Conservation (phyloP, 257 asterid genomes). For the Cordia subcordata region DNA sequence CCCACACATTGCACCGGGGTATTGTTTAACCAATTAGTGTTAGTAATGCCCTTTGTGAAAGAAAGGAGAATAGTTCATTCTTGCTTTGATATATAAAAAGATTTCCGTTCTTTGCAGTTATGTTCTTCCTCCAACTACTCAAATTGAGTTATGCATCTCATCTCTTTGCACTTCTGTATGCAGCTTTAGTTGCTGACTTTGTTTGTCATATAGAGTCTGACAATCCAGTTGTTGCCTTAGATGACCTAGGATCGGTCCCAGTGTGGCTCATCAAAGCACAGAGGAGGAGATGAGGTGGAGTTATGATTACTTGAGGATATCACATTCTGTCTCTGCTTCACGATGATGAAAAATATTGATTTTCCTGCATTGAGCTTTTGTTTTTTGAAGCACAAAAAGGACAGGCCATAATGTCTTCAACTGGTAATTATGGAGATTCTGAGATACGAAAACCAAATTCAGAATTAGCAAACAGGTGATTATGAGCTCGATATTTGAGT, state of each 20-base stretch:
- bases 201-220: no score
- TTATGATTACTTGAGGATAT: background rate
- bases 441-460: constrained; percentile 31
- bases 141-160: no score
- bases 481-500: constrained; percentile 15
- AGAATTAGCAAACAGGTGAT: constrained; percentile 48
- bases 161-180: no score
- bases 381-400: background rate
- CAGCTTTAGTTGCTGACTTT: no score
- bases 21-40: no score
- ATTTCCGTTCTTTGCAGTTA: no score
- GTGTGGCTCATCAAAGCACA: background rate
- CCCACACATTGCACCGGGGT: no score
- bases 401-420: constrained; percentile 13
- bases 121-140: no score
- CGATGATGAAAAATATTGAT: constrained; percentile 1
- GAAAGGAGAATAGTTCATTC: no score
- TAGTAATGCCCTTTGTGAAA: no score
- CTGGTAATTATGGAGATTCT: constrained; percentile 30
- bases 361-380: background rate
- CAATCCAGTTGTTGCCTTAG: no score
- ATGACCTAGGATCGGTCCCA: background rate
- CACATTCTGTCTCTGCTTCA: background rate
- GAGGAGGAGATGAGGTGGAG: constrained; percentile 1
- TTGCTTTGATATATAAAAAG: no score